These are phyloP conservation scores for Paramecium sonneborni DNA, from an alignment of 73 alveolate genomes.

Conservation along the genomic window DNA sequence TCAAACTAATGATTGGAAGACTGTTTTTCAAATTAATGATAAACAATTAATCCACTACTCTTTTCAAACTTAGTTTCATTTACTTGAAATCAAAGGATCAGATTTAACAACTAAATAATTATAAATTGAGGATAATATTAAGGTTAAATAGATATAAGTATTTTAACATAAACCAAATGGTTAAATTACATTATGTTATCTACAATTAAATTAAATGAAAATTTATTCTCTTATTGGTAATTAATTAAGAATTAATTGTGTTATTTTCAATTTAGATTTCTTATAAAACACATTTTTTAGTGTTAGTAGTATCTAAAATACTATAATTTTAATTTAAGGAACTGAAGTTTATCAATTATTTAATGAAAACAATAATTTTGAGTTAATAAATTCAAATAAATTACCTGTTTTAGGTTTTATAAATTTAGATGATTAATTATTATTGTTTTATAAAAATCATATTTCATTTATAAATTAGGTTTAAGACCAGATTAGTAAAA, in stretches of 20 bases:
- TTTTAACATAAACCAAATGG: not conserved
- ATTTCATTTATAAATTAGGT: not conserved
- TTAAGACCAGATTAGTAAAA: not conserved
- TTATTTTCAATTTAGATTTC: not conserved
- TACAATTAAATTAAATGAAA: not conserved
- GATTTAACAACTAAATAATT: not conserved
- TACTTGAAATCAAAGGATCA: not conserved
- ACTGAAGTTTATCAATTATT: not conserved
- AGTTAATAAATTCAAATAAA: not conserved
- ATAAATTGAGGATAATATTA: not conserved
- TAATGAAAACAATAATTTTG: not conserved
- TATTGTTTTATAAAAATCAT: not conserved
- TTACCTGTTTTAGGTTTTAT: not conserved
- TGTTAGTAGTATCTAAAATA: not conserved
- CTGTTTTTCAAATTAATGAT: not conserved
- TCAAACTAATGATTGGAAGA: conserved; percentile 3
- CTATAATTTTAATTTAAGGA: not conserved
- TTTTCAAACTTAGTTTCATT: not conserved
- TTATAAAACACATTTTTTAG: not conserved
- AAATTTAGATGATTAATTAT: not conserved
- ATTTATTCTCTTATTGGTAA: not conserved
- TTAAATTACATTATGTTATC: not conserved
- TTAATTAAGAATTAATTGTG: not conserved
- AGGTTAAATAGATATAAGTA: not conserved
- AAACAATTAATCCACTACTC: not conserved